A percentile compares a stretch with the other conserved stretches of the same genome.
phyloP scores from a whole-genome alignment of 1,284 basidiomycete species.

The Albatrellus sp. region DNA sequence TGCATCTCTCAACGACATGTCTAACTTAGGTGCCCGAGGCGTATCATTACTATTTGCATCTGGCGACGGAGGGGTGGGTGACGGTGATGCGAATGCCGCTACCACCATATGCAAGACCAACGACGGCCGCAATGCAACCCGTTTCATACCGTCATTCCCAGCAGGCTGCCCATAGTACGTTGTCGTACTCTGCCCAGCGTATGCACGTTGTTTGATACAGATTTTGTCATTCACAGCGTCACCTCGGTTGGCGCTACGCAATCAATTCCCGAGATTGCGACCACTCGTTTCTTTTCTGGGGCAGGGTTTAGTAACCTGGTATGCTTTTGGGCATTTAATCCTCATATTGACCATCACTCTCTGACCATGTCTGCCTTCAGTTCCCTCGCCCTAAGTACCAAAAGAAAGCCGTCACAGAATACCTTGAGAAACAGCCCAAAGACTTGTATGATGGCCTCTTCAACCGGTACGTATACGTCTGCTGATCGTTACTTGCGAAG shows the following conservation, averaged over 20 bases:
- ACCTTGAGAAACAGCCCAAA: slow-evolving; percentile 30
- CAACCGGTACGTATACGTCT: slow-evolving; percentile 20
- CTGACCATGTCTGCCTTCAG: slow-evolving; percentile 16
- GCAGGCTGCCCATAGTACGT: slow-evolving; percentile 36
- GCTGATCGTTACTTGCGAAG: slow-evolving; percentile 3
- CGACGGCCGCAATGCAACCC: slow-evolving; percentile 37
- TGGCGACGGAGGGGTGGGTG: slow-evolving; percentile 65
- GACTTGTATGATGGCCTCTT: slow-evolving; percentile 44
- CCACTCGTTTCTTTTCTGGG: slow-evolving; percentile 1
- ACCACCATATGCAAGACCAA: slow-evolving; percentile 51
- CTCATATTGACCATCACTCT: not conserved
- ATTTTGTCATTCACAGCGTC: slow-evolving; percentile 20
- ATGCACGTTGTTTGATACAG: not conserved
- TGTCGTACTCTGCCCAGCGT: slow-evolving; percentile 8
- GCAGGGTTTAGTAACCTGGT: slow-evolving; percentile 55
- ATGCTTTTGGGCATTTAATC: slow-evolving; percentile 8
- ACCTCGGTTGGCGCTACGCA: slow-evolving; percentile 52
- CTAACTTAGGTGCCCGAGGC: slow-evolving; percentile 40
- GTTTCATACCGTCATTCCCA: slow-evolving; percentile 55
- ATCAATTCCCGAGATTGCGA: slow-evolving; percentile 41
- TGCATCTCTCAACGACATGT: not conserved
- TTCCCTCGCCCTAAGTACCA: slow-evolving; percentile 49
- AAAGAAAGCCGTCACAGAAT: slow-evolving; percentile 26
- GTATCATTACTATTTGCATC: slow-evolving; percentile 53
- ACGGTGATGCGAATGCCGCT: slow-evolving; percentile 34